Evolutionary conservation across 805 yeast species (phyloP), one percentile per base, ranked within the genome.

Genomic region (Starmerella vaccinii): DNA sequence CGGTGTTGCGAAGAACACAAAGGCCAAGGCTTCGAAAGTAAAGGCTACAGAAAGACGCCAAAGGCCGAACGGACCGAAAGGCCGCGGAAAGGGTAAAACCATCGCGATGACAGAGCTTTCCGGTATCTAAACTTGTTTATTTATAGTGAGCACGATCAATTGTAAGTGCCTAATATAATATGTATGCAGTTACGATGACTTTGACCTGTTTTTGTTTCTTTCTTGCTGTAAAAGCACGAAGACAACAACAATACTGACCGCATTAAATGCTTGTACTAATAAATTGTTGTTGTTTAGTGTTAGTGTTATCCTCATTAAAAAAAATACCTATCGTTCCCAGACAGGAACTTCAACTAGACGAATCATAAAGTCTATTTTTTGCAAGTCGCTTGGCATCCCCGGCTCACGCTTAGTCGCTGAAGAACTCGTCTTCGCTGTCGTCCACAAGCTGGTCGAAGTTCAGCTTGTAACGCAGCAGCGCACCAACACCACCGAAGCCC

Each of bases 401-500:
- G 9, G 4, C 4, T 12, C 23, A 6, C 19, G 19, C 16, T 49
- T 58, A 60, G 43, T 63, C 81, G 84, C 68, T 80, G 68, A 80
- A 88, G 67, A 81, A 84, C 68, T 86, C 95, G 64, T 89, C 97
- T 57, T 86, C 95, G 53, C 81, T 75, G 50, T 86, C 97, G 49
- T 87, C 95, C 48, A 74, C 84, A 65, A 92, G 77, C 74, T 88
- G 97, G 68, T 92, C 98, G 63, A 92, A 92, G 73, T 92, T 92
- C 61, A 92, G 92, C 71, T 88, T 88, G 72, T 92, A 92, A 73
- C 99, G 87, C 68, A 92, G 74, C 61, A 92, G 68, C 52, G 96
- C 97, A 68, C 99, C 99, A 59, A 92, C 78, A 72, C 98, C 99
- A 83, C 99, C 99, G 65, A 92, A 92, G 53, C 99, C 99, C 62